Evolutionary conservation across 148 eudicot genomes (phyloP).

Genomic region (Linanthus parryae): DNA sequence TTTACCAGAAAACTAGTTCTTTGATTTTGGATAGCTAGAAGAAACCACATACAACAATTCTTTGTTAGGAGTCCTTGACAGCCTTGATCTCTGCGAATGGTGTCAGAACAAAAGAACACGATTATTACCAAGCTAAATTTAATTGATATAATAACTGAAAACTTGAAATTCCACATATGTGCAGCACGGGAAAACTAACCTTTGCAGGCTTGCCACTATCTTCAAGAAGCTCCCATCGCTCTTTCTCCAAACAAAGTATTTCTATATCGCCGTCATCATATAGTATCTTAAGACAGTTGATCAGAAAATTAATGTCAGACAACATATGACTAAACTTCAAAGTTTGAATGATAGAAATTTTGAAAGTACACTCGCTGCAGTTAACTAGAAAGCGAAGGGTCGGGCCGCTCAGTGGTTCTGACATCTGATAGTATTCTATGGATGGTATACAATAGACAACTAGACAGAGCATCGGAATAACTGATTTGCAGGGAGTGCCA

Average conservation of each 20-base stretch:
- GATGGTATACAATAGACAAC: too few relatives aligned
- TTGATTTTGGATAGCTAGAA: too few relatives aligned
- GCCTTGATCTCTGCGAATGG: constrained; percentile 41
- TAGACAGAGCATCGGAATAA: too few relatives aligned
- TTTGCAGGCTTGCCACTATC: constrained; percentile 32
- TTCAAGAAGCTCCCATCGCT: constrained; percentile 76
- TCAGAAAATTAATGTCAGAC: too few relatives aligned
- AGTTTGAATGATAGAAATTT: too few relatives aligned
- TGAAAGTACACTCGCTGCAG: too few relatives aligned
- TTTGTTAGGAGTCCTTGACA: constrained; percentile 31
- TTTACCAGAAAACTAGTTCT: too few relatives aligned
- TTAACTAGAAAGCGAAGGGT: too few relatives aligned
- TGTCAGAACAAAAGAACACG: not conserved
- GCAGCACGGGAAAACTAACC: constrained; percentile 21
- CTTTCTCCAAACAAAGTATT: constrained; percentile 71
- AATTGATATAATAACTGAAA: constrained; percentile 1
- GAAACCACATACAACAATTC: constrained; percentile 58
- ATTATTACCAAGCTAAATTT: constrained; percentile 20
- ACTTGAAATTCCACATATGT: constrained; percentile 2
- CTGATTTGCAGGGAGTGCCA: too few relatives aligned
- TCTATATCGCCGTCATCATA: constrained; percentile 93
- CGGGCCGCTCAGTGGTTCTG: too few relatives aligned
- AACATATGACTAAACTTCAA: too few relatives aligned
- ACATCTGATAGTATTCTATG: too few relatives aligned
- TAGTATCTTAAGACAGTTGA: constrained; percentile 51